Percentiles rank a stretch among this genome's conserved stretches.
phyloP scores from a whole-genome alignment of 495 filamentous ascomycete genomes.

The Hypoxylon cercidicola region DNA sequence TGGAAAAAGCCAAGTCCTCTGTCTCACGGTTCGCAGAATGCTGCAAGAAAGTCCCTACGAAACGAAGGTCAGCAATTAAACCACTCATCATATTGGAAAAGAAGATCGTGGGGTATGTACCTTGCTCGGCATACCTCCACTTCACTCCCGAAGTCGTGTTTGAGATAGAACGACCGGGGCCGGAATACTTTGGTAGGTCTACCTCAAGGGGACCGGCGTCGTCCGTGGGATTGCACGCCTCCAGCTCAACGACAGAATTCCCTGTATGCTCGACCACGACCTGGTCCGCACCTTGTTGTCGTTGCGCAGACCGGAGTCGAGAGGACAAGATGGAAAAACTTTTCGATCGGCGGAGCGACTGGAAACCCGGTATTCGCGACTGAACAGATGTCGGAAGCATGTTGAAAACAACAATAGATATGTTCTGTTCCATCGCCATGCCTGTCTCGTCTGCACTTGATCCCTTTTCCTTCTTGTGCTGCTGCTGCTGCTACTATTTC shows the following conservation, averaged over 20 bases:
- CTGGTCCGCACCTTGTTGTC: constrained; percentile 23
- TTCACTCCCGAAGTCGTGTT: constrained; percentile 39
- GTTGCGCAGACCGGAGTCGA: constrained; percentile 13
- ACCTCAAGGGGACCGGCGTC: constrained; percentile 6
- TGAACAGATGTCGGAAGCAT: constrained; percentile 45
- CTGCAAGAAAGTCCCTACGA: constrained; percentile 38
- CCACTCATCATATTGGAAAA: background rate
- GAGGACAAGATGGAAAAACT: constrained; percentile 32
- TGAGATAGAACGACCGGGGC: background rate
- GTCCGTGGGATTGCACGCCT: constrained; percentile 9
- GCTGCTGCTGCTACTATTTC: no score
- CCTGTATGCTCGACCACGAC: constrained; percentile 20
- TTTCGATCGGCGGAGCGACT: constrained; percentile 41
- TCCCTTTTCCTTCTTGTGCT: background rate
- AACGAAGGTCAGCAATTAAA: constrained; percentile 6
- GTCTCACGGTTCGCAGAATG: constrained; percentile 38
- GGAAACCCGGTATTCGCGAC: constrained; percentile 41
- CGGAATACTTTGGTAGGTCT: constrained; percentile 1
- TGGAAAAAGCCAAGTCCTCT: constrained; percentile 56
- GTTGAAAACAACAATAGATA: constrained; percentile 44
- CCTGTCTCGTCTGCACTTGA: constrained; percentile 4
- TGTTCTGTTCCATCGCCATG: constrained; percentile 40
- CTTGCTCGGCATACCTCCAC: constrained; percentile 49
- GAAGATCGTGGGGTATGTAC: constrained; percentile 25
- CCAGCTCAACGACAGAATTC: constrained; percentile 25